Base-by-base conservation (phyloP, 176 grass and related monocot species). In the Carex cristatella region DNA sequence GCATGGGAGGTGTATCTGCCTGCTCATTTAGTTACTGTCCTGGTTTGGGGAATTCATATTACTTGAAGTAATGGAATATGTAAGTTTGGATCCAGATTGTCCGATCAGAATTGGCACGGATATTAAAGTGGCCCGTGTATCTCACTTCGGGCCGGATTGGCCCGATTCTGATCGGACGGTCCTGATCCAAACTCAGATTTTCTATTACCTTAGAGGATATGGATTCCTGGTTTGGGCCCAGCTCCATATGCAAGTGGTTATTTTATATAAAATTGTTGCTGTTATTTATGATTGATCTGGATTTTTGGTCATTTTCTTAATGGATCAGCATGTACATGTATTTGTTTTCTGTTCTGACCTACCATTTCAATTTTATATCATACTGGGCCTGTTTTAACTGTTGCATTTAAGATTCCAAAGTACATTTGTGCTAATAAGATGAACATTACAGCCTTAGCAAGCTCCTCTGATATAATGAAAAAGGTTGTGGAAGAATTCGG, bases 401-500 rank as follows among this genome's bases (percentile, higher is more conserved):
- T 78, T 56, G 49, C 27, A 78, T 9, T 57, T 16, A 31, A 78
- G 4, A 33, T 56, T 77, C 27, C 46, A 56, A 56, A 56, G 46
- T 15, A 71, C 48, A 79, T 33, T 57, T 79, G 30, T 79, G 2
- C 51, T 57, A 28, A 75, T 53, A 75, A 54, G 10, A 53, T 75
- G 12, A 79, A 58, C 2, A 35, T 79, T 72, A 70, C 82, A 83
- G 85, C 85, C 12, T n/a, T 81, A 18, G 80, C 61, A 1, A 55
- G 86, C 55, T 88, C 91, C 18, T 98, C 92, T 31, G 14, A 67
- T 7, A 94, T 98, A 85, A 76, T 94, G 68, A 78, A 87, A 4
- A 92, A 89, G 63, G 92, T 98, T 63, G 42, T 92, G 28, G 40
- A 33, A 37, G 95, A 93, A 81, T 93, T 87, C 79, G 86, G 86